phyloP scores from a whole-genome alignment of 495 filamentous ascomycete species.

The Delitschia confertaspora region DNA sequence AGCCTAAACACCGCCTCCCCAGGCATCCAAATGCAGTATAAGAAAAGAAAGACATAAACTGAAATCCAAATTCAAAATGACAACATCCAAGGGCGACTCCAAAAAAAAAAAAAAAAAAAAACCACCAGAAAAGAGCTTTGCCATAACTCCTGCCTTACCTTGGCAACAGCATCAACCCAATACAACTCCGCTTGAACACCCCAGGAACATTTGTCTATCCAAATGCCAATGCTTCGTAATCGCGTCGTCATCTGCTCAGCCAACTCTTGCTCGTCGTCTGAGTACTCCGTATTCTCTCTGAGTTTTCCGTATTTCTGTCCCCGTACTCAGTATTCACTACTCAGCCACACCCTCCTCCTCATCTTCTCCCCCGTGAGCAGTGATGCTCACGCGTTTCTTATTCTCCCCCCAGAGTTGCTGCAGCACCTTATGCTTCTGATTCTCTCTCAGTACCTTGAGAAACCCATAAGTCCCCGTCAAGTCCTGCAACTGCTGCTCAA shows the following conservation, averaged over 20 bases:
- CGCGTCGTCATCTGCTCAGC: background rate
- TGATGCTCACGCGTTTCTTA: slow-evolving; percentile 18
- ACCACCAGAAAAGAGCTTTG: no score
- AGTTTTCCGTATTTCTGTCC: background rate
- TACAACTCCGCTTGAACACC: no score
- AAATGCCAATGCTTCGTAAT: slow-evolving; percentile 12
- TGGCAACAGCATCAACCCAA: no score
- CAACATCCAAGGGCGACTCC: no score
- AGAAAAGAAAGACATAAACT: no score
- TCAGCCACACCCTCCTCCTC: slow-evolving; percentile 11
- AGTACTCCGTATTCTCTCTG: background rate
- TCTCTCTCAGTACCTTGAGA: slow-evolving; percentile 59
- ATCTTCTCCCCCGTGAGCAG: slow-evolving; percentile 9
- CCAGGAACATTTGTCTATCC: slow-evolving; percentile 17
- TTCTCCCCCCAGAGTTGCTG: slow-evolving; percentile 40
- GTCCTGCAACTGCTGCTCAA: slow-evolving; percentile 77
- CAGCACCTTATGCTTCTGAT: slow-evolving; percentile 75
- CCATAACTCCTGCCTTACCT: no score
- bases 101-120: no score
- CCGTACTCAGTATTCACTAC: slow-evolving; percentile 1
- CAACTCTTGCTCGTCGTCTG: no score
- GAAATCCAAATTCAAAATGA: no score
- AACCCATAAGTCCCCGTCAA: slow-evolving; percentile 70
- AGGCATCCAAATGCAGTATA: no score
- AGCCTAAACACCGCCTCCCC: no score